Evolutionary conservation across 305 asterid species (phyloP).

Genomic region (Fraxinus floribunda): DNA sequence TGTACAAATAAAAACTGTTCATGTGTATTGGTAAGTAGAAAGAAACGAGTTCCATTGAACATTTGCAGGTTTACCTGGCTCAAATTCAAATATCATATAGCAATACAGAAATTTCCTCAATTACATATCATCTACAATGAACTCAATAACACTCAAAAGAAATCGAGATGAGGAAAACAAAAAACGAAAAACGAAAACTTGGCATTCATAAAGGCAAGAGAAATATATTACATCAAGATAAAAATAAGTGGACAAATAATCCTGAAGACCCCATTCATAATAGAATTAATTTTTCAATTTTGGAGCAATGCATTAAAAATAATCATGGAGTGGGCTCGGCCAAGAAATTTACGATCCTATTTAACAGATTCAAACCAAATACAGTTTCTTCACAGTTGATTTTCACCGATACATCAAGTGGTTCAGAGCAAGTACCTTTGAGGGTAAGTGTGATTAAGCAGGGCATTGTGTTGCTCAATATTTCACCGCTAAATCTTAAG

Average conservation of each 20-base stretch:
- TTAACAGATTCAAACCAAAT: constrained; percentile 83
- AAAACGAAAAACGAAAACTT: background rate
- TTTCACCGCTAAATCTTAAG: constrained; percentile 84
- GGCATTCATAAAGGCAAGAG: constrained; percentile 22
- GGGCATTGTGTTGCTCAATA: constrained; percentile 67
- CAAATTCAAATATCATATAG: background rate
- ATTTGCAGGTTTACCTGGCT: background rate
- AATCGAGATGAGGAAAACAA: constrained; percentile 13
- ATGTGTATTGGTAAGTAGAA: background rate
- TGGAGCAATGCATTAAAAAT: constrained; percentile 24
- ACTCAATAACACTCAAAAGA: constrained; percentile 3
- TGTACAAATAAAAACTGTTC: background rate
- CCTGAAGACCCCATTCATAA: background rate
- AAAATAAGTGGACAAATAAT: constrained; percentile 1
- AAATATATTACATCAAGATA: constrained; percentile 24
- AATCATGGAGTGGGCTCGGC: constrained; percentile 51
- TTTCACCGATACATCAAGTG: constrained; percentile 66
- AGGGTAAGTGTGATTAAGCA: constrained; percentile 72
- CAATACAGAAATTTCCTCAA: background rate
- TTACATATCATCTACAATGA: background rate
- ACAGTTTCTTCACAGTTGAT: constrained; percentile 93
- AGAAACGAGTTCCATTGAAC: background rate
- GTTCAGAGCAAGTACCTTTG: constrained; percentile 73
- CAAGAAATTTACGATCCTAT: constrained; percentile 74
- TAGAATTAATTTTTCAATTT: constrained; percentile 6